Percentiles rank a stretch among this genome's conserved stretches.
These are phyloP conservation scores for Xylaria sp. DNA, from an alignment of 2,329 filamentous ascomycete species.

Conservation along the genomic window DNA sequence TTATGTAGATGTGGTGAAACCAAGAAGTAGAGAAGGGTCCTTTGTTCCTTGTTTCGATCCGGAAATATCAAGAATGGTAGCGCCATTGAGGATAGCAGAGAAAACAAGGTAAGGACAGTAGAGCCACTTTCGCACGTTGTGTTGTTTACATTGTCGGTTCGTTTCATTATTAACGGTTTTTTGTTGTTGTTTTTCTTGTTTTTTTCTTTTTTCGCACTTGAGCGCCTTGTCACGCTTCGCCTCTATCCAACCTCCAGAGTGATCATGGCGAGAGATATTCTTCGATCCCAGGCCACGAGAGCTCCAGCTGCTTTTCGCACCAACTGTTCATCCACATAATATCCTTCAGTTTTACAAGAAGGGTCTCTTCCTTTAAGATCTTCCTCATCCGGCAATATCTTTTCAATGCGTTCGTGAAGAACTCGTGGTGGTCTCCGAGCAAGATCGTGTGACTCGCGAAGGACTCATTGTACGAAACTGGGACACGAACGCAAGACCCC, in stretches of 20 bases:
- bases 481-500: conserved; percentile 36
- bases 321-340: conserved; percentile 37
- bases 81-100: background rate
- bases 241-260: conserved; percentile 1
- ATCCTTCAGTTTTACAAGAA: conserved; percentile 29
- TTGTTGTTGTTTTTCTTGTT: too few relatives aligned
- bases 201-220: background rate
- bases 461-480: conserved; percentile 13
- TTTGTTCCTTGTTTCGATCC: background rate
- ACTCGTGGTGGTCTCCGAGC: conserved; percentile 31
- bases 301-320: conserved; percentile 36
- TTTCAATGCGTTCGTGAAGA: conserved; percentile 35
- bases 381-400: conserved; percentile 32
- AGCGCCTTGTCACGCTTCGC: background rate
- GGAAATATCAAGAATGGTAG: background rate
- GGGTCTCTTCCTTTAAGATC: conserved; percentile 29
- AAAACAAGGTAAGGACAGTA: background rate
- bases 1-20: background rate
- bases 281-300: conserved; percentile 35
- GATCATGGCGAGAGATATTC: conserved; percentile 23
- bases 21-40: background rate
- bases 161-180: conserved; percentile 18
- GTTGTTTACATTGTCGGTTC: background rate
- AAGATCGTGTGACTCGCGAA: conserved; percentile 19
- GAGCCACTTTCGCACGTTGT: background rate